Evolutionary conservation across 805 yeast species (phyloP).

Genomic region (Metschnikowia bowlesiae): DNA sequence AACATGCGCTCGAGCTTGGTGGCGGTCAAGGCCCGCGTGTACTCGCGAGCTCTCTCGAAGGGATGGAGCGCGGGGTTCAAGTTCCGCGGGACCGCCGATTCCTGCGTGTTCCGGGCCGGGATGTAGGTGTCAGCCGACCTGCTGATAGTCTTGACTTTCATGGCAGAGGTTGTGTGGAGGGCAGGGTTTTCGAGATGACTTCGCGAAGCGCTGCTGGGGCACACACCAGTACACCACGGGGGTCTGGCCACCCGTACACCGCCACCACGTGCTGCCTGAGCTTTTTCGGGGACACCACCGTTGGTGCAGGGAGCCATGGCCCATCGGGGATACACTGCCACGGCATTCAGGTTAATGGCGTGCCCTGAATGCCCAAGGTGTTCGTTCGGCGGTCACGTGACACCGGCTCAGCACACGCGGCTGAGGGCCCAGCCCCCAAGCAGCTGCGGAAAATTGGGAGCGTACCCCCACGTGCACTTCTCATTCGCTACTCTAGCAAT

Average conservation of each 20-base stretch:
- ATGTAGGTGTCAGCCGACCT: slow-evolving; percentile 89
- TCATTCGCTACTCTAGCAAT: too few relatives aligned
- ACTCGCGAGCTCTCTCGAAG: slow-evolving; percentile 94
- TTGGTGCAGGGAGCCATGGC: too few relatives aligned
- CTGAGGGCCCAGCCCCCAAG: too few relatives aligned
- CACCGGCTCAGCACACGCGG: too few relatives aligned
- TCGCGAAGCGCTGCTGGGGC: background rate
- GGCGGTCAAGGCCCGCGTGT: slow-evolving; percentile 90
- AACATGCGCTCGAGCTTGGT: slow-evolving; percentile 94
- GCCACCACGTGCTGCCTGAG: background rate
- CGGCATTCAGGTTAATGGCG: too few relatives aligned
- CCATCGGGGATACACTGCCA: too few relatives aligned
- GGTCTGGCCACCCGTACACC: background rate
- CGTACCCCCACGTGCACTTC: too few relatives aligned
- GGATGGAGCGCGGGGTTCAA: slow-evolving; percentile 94
- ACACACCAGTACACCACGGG: background rate
- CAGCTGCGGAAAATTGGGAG: too few relatives aligned
- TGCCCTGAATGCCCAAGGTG: background rate
- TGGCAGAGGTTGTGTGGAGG: slow-evolving; percentile 12
- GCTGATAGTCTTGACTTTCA: slow-evolving; percentile 85
- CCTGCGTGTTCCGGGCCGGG: slow-evolving; percentile 88
- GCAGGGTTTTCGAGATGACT: slow-evolving; percentile 1
- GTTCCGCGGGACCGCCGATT: slow-evolving; percentile 81
- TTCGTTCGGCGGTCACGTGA: too few relatives aligned
- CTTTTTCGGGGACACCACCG: too few relatives aligned